These are phyloP conservation scores for Marchantia polymorpha DNA, from an alignment of 225 moss, liverwort and hornwort genomes.

Conservation along the genomic window DNA sequence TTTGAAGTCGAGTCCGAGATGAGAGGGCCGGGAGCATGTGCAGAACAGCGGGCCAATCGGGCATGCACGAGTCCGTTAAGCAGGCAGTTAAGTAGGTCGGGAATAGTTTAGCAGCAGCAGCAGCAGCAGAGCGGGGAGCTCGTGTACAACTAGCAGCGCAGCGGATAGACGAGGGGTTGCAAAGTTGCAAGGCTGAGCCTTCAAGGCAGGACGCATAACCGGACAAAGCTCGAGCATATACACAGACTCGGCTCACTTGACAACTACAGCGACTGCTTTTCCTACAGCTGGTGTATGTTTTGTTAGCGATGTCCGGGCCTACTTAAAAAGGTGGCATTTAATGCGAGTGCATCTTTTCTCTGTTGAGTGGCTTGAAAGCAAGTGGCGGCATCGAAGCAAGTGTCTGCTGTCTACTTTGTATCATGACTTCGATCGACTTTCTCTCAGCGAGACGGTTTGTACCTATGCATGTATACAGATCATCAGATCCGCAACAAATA, in stretches of 20 bases:
- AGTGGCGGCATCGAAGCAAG: too few relatives aligned
- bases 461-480: too few relatives aligned
- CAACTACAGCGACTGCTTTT: not conserved
- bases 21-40: not conserved
- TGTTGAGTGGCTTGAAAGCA: not conserved
- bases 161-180: not conserved
- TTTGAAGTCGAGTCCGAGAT: too few relatives aligned
- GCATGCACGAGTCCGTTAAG: not conserved
- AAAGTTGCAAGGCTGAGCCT: not conserved
- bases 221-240: not conserved
- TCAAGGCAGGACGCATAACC: not conserved
- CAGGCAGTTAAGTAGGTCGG: not conserved
- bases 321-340: not conserved
- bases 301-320: not conserved
- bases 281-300: not conserved
- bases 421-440: too few relatives aligned
- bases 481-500: too few relatives aligned
- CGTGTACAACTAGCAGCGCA: not conserved
- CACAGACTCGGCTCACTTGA: not conserved
- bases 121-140: not conserved
- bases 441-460: too few relatives aligned
- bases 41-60: not conserved
- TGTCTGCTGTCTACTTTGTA: too few relatives aligned
- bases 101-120: not conserved
- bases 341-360: not conserved